phyloP scores from a whole-genome alignment of 768 basidiomycete genomes.

The Serendipita sp. region DNA sequence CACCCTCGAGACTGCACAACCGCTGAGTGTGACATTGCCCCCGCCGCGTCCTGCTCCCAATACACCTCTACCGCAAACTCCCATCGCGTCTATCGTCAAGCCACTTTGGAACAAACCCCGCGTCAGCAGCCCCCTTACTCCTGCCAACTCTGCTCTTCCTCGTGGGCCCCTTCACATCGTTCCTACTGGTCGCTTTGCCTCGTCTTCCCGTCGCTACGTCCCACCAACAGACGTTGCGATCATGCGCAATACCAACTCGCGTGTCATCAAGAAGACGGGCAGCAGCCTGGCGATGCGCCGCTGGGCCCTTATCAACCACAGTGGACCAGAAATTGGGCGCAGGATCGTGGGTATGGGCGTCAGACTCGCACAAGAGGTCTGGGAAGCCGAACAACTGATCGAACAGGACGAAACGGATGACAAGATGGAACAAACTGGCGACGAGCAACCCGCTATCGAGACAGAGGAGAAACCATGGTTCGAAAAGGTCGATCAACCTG shows the following conservation, averaged over 20 bases:
- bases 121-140: not conserved
- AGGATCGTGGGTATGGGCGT: not conserved
- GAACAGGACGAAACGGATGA: not conserved
- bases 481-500: not conserved
- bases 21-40: not conserved
- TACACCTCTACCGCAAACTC: not conserved
- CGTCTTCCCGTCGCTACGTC: not conserved
- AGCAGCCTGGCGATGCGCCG: not conserved
- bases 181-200: not conserved
- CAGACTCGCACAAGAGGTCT: not conserved
- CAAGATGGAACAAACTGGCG: not conserved
- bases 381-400: not conserved
- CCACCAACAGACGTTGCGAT: not conserved
- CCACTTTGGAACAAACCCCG: not conserved
- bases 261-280: not conserved
- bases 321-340: not conserved
- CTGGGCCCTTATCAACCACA: not conserved
- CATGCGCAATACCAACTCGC: not conserved
- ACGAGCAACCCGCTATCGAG: not conserved
- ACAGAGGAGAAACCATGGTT: not conserved
- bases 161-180: not conserved
- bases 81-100: not conserved
- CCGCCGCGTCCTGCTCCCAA: not conserved
- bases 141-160: not conserved
- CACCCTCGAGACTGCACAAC: not conserved